Conservation (phyloP, 345 rosid species). For the Rhizophora mangle region DNA sequence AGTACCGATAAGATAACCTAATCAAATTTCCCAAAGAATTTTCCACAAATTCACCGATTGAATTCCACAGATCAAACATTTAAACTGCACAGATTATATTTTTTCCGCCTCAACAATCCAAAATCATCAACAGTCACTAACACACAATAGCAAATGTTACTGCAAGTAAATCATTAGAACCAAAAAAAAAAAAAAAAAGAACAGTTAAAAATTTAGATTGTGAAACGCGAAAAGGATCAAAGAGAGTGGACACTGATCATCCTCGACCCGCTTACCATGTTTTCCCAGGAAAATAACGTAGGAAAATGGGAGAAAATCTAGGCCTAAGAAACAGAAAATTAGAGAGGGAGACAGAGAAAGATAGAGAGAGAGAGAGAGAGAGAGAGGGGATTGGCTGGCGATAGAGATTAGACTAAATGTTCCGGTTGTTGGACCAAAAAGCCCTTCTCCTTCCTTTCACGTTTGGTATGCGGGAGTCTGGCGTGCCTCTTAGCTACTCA, state of each 20-base stretch:
- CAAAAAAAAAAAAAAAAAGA: background rate
- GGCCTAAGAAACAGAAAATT: conserved; percentile 19
- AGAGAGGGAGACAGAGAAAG: background rate
- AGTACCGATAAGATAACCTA: background rate
- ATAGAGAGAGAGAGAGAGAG: background rate
- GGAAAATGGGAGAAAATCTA: conserved; percentile 38
- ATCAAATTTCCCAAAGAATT: background rate
- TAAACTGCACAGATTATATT: no score
- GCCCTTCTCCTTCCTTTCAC: background rate
- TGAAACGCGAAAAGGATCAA: background rate
- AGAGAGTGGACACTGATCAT: no score
- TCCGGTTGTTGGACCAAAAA: background rate
- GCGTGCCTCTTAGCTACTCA: conserved; percentile 1
- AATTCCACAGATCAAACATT: conserved; percentile 2
- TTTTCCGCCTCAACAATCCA: no score
- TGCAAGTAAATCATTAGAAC: no score
- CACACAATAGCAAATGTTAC: no score
- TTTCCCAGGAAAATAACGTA: conserved; percentile 19
- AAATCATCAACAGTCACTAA: no score
- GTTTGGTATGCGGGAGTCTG: conserved; percentile 10
- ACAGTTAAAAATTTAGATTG: background rate
- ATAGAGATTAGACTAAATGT: conserved; percentile 4
- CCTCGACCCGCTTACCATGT: conserved; percentile 31
- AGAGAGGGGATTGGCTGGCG: background rate
- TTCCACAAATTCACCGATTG: background rate